Evolutionary conservation across 2,329 filamentous ascomycete genomes (phyloP), one percentile per base, ranked within the genome.

Genomic region (Pseudogymnoascus sp.): DNA sequence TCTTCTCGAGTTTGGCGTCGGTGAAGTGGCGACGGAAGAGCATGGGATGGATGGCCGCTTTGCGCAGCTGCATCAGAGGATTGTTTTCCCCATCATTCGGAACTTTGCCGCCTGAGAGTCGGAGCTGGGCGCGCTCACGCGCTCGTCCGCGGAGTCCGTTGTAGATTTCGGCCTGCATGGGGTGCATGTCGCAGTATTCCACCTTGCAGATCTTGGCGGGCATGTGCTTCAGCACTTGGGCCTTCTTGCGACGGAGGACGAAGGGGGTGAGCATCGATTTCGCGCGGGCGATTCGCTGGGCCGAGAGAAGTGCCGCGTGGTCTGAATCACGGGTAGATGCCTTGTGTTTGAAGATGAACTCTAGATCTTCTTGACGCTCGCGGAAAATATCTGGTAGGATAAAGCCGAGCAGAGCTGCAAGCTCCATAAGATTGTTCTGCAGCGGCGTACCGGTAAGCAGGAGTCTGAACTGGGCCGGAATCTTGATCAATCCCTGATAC

Each of bases 181-280:
- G 75, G 28, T 87, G 88, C 76, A 97, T 83, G 4, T 88, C 83
- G 71, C 92, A 96, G 68, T 88, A 87, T 63, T 92, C 84, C 1
- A 96, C 85, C 3, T 84, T 83, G 62, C 85, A 84, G 9, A 82
- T 84, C 76, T 97, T 97, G 58, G 79, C 77, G 0, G 94, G 92
- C 64, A 99, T 80, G 68, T 94, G 88, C 52, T 77, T 77, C n/a
- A 97, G 79, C 7, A 96, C 92, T 68, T 97, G 91, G 56, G 89
- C 84, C 75, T 99, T 99, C 75, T 94, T 92, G 6, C 94, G 83
- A 63, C 95, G 90, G 2, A 99, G 77, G 59, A 99, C 94, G 70
- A 99, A 99, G 0, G 94, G 94, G 21, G 92, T 90, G 68, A 99
- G 83, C 77, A 99, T 99, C 0, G 88, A 90, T 59, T 92, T 85